Evolutionary conservation across 2,329 filamentous ascomycete species (phyloP), one percentile per base, ranked within the genome.

Genomic region (Teratosphaeria destructans): DNA sequence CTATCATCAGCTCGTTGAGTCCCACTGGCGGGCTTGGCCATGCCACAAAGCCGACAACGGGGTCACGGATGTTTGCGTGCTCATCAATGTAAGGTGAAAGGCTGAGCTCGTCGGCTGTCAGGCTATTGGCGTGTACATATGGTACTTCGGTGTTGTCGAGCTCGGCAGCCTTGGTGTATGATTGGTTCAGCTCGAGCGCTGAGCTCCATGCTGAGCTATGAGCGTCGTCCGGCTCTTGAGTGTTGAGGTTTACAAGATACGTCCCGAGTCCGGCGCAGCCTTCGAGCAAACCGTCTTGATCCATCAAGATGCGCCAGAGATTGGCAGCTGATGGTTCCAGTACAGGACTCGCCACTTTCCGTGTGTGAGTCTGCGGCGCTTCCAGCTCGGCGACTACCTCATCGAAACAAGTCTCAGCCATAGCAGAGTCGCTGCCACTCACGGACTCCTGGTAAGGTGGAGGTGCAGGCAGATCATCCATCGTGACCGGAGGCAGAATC

Each of bases 51-150:
- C 58, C 63, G 29, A 68, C 49, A 3, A 56, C 61, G 14, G 66
- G 65, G 54, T 66, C 62, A n/a, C 29, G 34, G 16, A 64, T 11
- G 10, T 26, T 27, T 8, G 58, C 34, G 35, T 59, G 55, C 43
- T 63, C 58, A 14, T 61, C 55, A n/a, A 54, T 32, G 19, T 58
- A 52, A 14, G 55, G 57, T 55, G 62, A 55, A 35, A 57, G 11
- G 2, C 55, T 19, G 19, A 59, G 55, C 29, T 66, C 65, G 49
- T 68, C 68, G 5, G 64, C 60, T 47, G 61, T 64, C 39, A 71
- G 61, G 54, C 65, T 68, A 59, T 71, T 71, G 52, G 60, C 60
- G 43, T 71, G 68, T 2, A 68, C 65, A 55, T 68, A 67, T 3
- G 67, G 67, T 4, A 66, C 29, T 54, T 63, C 64, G 11, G 54